Evolutionary conservation across 148 eudicot species (phyloP).

Genomic region (Euryodendron excelsum): DNA sequence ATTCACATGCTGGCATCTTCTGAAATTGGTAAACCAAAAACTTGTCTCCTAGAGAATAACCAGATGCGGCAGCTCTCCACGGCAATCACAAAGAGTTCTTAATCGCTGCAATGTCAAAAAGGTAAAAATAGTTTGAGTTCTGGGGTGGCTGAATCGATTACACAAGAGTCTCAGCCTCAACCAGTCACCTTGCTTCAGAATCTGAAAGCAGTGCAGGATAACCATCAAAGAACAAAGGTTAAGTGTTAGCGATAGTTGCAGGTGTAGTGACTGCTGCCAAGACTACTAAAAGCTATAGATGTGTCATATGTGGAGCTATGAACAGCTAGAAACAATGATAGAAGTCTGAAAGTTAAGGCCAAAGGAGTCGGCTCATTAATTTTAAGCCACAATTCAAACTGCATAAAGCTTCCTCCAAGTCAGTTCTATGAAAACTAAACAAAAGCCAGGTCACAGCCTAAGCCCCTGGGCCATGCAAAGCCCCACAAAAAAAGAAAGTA

Average conservation of each 20-base stretch:
- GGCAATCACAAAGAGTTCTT: conserved; percentile 26
- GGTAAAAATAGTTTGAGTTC: conserved; percentile 13
- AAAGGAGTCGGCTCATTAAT: background rate
- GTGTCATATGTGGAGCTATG: background rate
- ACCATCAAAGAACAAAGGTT: background rate
- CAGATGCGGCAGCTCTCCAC: conserved; percentile 12
- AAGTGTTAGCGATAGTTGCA: background rate
- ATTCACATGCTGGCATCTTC: conserved; percentile 21
- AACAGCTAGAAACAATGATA: no score
- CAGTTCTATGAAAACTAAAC: no score
- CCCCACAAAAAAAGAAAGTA: conserved; percentile 6
- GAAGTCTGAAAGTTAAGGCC: background rate
- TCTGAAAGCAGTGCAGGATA: conserved; percentile 23
- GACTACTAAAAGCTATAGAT: background rate
- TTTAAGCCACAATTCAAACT: background rate
- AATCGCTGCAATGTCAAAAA: conserved; percentile 36
- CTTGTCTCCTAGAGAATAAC: conserved; percentile 4
- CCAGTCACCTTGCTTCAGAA: conserved; percentile 22
- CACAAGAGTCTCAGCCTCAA: conserved; percentile 14
- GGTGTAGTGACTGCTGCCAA: background rate
- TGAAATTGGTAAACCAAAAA: conserved; percentile 14
- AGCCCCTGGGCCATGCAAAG: background rate
- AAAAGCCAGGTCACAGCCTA: no score
- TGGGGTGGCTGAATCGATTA: background rate
- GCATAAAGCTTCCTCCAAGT: background rate